A percentile compares a stretch with the other conserved stretches of the same genome.
phyloP scores from a whole-genome alignment of 2,329 filamentous ascomycete genomes.

The Aureobasidium sp. region DNA sequence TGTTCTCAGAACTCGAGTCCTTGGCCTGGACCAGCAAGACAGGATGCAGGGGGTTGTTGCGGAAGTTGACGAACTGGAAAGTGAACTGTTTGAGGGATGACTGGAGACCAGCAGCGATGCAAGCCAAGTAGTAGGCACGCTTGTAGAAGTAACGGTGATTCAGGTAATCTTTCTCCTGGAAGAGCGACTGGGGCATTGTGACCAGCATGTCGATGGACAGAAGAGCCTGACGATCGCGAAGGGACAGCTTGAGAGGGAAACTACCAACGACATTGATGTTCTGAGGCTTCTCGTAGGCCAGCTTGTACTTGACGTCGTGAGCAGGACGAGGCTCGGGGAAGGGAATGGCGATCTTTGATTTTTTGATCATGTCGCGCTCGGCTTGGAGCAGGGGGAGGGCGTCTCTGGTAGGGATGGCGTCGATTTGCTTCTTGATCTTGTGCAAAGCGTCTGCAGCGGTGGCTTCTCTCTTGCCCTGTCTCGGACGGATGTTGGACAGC shows the following conservation, averaged over 20 bases:
- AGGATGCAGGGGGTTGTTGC: conserved; percentile 53
- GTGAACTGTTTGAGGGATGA: conserved; percentile 52
- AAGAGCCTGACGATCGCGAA: conserved; percentile 49
- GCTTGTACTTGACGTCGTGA: conserved; percentile 71
- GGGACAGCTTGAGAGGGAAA: conserved; percentile 69
- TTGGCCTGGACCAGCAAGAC: conserved; percentile 47
- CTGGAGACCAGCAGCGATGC: conserved; percentile 65
- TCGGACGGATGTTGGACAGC: conserved; percentile 49
- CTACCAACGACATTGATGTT: conserved; percentile 85
- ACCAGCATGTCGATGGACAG: conserved; percentile 75
- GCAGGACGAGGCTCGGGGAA: conserved; percentile 75
- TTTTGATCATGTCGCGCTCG: conserved; percentile 58
- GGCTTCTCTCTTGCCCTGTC: conserved; percentile 51
- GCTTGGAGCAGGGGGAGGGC: conserved; percentile 56
- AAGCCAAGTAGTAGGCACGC: conserved; percentile 82
- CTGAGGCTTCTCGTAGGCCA: conserved; percentile 67
- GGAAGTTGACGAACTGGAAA: conserved; percentile 25
- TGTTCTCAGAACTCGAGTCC: conserved; percentile 28
- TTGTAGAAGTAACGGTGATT: conserved; percentile 95
- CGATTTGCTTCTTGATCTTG: conserved; percentile 50
- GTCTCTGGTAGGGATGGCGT: conserved; percentile 46
- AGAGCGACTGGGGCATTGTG: conserved; percentile 69
- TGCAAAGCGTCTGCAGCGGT: conserved; percentile 49
- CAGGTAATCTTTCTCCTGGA: conserved; percentile 91
- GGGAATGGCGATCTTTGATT: conserved; percentile 64